Evolutionary conservation across 176 grass and related monocot species (phyloP).

Genomic region (Cenchrus purpureus): DNA sequence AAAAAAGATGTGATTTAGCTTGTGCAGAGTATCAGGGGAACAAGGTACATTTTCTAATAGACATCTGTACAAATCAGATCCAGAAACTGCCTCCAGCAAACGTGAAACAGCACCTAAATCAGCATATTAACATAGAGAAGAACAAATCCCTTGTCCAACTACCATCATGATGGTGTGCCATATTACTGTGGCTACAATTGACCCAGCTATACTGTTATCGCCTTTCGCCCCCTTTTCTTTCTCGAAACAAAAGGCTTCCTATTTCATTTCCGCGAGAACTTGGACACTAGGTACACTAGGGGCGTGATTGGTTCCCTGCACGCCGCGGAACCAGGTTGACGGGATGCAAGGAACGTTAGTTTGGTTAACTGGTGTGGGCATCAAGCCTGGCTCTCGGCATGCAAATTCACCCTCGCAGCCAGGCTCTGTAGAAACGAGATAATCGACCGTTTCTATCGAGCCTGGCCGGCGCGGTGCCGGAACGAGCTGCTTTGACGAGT

Average conservation of each 20-base stretch:
- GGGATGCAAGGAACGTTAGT: no score
- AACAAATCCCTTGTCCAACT: background rate
- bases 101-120: background rate
- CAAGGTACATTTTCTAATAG: background rate
- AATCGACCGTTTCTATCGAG: no score
- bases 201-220: background rate
- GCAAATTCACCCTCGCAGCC: no score
- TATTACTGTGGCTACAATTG: background rate
- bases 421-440: no score
- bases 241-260: no score
- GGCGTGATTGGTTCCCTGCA: no score
- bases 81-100: background rate
- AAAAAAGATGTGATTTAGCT: background rate
- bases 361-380: no score
- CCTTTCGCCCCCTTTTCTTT: background rate
- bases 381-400: no score
- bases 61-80: background rate
- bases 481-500: no score
- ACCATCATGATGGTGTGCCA: background rate
- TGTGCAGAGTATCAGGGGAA: background rate
- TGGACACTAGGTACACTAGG: slow-evolving; percentile 68
- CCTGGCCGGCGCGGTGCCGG: no score
- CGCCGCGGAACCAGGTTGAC: no score
- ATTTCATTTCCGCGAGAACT: slow-evolving; percentile 67
- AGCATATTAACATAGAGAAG: background rate